Conservation (phyloP, 176 grass and related monocot genomes). For the Eragrostis nindensis region DNA sequence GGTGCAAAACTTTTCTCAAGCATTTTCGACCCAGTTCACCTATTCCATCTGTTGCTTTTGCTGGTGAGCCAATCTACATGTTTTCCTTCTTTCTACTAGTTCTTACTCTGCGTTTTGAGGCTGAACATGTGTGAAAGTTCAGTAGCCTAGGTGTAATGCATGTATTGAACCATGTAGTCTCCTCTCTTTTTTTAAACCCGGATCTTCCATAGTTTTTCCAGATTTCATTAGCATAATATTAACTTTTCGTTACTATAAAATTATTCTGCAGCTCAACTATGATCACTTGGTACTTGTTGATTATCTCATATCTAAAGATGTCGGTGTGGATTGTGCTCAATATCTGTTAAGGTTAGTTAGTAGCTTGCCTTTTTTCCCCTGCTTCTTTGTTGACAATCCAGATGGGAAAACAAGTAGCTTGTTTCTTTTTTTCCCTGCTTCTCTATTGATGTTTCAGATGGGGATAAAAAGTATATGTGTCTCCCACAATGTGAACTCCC, state of each 20-base stretch:
- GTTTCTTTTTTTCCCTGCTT: constrained; percentile 19
- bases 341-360: constrained; percentile 92
- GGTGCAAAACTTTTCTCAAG: constrained; percentile 61
- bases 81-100: constrained; percentile 31
- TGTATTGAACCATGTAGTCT: constrained; percentile 7
- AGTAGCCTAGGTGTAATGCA: constrained; percentile 10
- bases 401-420: background rate
- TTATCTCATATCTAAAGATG: constrained; percentile 94
- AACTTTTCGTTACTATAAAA: constrained; percentile 46
- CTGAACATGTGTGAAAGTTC: constrained; percentile 11
- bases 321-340: constrained; percentile 70
- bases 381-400: background rate
- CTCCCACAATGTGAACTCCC: constrained; percentile 10
- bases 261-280: constrained; percentile 82
- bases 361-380: constrained; percentile 28
- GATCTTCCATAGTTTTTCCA: background rate
- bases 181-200: constrained; percentile 15
- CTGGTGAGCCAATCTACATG: constrained; percentile 60
- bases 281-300: constrained; percentile 96
- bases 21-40: constrained; percentile 79
- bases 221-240: constrained; percentile 33
- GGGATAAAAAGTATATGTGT: background rate
- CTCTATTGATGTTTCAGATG: too few species aligned
- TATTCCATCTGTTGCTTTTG: constrained; percentile 81
- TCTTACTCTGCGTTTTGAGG: constrained; percentile 10